phyloP scores from a whole-genome alignment of 129 eudicot genomes.

The Chrysanthemum lavandulifolium region DNA sequence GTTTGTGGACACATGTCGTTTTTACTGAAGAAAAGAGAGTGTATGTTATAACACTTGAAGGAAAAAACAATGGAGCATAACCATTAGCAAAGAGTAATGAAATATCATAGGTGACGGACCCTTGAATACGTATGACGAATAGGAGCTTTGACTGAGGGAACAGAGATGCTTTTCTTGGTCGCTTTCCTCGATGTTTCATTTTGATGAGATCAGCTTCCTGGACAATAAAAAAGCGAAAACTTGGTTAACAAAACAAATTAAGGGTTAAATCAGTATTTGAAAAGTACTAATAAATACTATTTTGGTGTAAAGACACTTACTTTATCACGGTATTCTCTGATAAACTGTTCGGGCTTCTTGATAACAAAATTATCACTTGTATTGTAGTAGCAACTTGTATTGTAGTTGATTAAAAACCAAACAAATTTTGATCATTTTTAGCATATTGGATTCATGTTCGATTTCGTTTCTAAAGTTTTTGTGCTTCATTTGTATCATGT shows the following conservation, averaged over 20 bases:
- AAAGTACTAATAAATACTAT: neutral
- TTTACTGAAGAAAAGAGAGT: slow-evolving; percentile 41
- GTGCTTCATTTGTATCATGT: too few species aligned
- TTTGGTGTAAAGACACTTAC: slow-evolving; percentile 28
- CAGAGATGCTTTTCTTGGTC: slow-evolving; percentile 27
- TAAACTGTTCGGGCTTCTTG: slow-evolving; percentile 79
- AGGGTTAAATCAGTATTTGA: neutral
- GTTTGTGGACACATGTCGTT: slow-evolving; percentile 74
- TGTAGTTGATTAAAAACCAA: too few species aligned
- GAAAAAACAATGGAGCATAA: neutral
- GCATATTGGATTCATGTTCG: too few species aligned
- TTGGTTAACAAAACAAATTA: neutral
- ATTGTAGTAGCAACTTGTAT: too few species aligned
- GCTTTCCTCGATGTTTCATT: slow-evolving; percentile 68
- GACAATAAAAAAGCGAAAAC: neutral
- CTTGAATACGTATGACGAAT: slow-evolving; percentile 75
- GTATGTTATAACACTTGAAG: neutral
- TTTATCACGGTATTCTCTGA: slow-evolving; percentile 66
- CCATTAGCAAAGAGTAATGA: neutral
- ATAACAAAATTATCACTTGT: slow-evolving; percentile 50
- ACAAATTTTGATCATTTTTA: too few species aligned
- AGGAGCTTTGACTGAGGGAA: slow-evolving; percentile 61
- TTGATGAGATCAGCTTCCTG: slow-evolving; percentile 81
- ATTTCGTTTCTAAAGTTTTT: too few species aligned
- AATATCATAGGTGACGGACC: slow-evolving; percentile 39